Conservation (phyloP, 495 filamentous ascomycete genomes). For the Bryoglossum gracile region DNA sequence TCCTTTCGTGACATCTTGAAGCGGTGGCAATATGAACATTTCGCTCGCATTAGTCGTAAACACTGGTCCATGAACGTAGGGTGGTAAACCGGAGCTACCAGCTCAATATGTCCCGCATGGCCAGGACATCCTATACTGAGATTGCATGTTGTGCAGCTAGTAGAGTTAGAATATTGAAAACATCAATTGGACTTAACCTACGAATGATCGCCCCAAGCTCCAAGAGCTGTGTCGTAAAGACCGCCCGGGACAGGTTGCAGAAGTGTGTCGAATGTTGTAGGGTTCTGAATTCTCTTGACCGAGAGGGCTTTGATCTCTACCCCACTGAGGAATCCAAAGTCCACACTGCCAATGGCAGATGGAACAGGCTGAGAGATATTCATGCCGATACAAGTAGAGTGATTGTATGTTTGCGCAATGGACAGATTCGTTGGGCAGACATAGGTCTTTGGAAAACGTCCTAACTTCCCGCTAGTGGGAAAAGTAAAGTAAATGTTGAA, state of each 20-base stretch:
- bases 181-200: conserved; percentile 39
- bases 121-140: conserved; percentile 78
- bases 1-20: conserved; percentile 66
- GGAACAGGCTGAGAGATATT: conserved; percentile 86
- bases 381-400: conserved; percentile 35
- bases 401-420: too few relatives aligned
- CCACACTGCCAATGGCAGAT: conserved; percentile 77
- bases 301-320: conserved; percentile 83
- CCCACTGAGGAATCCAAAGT: conserved; percentile 74
- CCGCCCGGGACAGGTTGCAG: conserved; percentile 80
- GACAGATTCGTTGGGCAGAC: too few relatives aligned
- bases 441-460: too few relatives aligned
- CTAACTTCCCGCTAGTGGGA: too few relatives aligned
- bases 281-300: conserved; percentile 85
- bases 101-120: conserved; percentile 90
- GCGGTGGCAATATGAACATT: conserved; percentile 83
- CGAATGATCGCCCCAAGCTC: conserved; percentile 78
- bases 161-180: conserved; percentile 3
- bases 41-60: conserved; percentile 70
- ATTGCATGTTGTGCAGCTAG: conserved; percentile 84
- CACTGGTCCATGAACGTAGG: conserved; percentile 89
- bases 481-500: too few relatives aligned
- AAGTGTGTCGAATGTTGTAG: conserved; percentile 80
- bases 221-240: conserved; percentile 87
- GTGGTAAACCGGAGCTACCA: conserved; percentile 89